Evolutionary conservation across 352 stramenopile species (phyloP).

Genomic region (Globisporangium spinosum): DNA sequence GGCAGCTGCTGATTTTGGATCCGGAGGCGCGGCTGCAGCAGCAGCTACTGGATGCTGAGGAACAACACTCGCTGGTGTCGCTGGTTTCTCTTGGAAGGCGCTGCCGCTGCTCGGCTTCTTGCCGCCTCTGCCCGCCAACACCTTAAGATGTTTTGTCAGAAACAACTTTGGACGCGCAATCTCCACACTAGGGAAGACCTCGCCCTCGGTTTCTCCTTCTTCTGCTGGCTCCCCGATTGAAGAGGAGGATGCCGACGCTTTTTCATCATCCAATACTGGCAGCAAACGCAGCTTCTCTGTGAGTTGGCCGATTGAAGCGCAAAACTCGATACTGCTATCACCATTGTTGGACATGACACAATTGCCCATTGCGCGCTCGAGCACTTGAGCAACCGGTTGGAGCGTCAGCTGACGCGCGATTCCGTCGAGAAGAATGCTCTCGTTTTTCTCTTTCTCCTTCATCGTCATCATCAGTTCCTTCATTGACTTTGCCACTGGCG

Average conservation of each 20-base stretch:
- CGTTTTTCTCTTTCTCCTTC: background rate
- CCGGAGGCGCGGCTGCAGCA: slow-evolving; percentile 9
- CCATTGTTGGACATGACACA: background rate
- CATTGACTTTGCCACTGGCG: slow-evolving; percentile 45
- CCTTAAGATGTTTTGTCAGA: slow-evolving; percentile 14
- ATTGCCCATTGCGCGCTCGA: slow-evolving; percentile 33
- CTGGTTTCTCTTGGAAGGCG: slow-evolving; percentile 15
- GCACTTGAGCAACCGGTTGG: slow-evolving; percentile 23
- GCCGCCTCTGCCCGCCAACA: background rate
- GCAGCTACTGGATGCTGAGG: slow-evolving; percentile 6
- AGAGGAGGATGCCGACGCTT: background rate
- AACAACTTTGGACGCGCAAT: slow-evolving; percentile 17
- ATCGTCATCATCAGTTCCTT: slow-evolving; percentile 26
- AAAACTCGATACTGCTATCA: slow-evolving; percentile 28
- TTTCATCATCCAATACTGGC: background rate
- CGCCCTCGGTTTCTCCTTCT: background rate
- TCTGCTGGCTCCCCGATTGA: background rate
- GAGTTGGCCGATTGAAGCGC: slow-evolving; percentile 23
- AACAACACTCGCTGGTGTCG: background rate
- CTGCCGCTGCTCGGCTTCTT: background rate
- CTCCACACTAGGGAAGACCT: background rate
- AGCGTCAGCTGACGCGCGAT: slow-evolving; percentile 33
- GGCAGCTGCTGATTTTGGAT: slow-evolving; percentile 16
- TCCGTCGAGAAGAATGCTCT: slow-evolving; percentile 17
- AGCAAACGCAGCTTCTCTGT: slow-evolving; percentile 15